A percentile compares a stretch with the other conserved stretches of the same genome.
phyloP scores from a whole-genome alignment of 2,329 filamentous ascomycete genomes.

The Magnaporthales sp. region DNA sequence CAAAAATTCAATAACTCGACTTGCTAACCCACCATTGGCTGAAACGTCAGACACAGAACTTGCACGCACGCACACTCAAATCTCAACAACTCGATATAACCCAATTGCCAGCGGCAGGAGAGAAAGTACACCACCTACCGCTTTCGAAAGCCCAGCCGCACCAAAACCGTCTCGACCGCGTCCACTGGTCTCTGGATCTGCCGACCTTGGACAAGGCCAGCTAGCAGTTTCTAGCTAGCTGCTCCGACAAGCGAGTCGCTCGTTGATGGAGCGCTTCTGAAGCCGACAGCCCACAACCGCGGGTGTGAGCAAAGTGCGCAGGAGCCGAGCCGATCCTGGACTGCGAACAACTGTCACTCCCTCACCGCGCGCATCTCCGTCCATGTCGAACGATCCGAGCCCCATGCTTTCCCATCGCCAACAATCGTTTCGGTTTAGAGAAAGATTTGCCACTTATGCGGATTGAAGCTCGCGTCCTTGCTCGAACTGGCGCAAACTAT shows the following conservation, averaged over 20 bases:
- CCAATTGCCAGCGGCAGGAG: background rate
- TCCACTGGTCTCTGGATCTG: background rate
- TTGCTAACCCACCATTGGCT: background rate
- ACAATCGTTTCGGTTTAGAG: conserved; percentile 2
- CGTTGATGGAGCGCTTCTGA: background rate
- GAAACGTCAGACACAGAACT: background rate
- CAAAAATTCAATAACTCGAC: background rate
- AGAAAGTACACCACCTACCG: background rate
- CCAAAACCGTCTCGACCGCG: background rate
- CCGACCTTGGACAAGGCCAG: background rate
- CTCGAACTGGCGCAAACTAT: conserved; percentile 4
- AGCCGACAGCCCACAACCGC: background rate
- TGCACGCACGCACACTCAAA: background rate
- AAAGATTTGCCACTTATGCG: conserved; percentile 8
- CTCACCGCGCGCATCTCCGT: conserved; percentile 1
- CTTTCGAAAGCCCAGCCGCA: background rate
- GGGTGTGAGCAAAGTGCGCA: background rate
- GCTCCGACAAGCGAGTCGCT: background rate
- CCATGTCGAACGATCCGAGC: conserved; percentile 3
- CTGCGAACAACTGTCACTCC: background rate
- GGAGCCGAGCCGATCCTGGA: background rate
- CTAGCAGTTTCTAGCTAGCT: background rate
- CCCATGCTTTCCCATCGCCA: conserved; percentile 5
- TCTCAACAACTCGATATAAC: background rate
- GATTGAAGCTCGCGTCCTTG: conserved; percentile 4